These are phyloP conservation scores for Cryptococcus deneoformans DNA, from an alignment of 1,284 basidiomycete species.

Conservation along the genomic window DNA sequence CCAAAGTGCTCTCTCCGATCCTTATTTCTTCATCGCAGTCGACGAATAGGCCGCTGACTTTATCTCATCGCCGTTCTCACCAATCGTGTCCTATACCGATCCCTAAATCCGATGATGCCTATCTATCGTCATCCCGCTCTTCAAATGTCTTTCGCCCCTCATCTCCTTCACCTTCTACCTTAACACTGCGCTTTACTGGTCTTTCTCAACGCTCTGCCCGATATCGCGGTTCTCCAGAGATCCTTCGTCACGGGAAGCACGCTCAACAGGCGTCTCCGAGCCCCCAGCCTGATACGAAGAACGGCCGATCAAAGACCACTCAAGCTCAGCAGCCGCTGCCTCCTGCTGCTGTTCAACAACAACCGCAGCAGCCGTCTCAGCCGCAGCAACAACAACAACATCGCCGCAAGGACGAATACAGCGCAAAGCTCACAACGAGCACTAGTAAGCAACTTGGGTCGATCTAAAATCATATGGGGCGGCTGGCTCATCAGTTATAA, in stretches of 20 bases:
- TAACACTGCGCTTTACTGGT: background rate
- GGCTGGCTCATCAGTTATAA: no score
- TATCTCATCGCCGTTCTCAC: constrained; percentile 1
- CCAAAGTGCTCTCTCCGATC: constrained; percentile 17
- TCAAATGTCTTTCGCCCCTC: background rate
- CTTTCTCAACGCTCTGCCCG: constrained; percentile 8
- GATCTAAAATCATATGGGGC: no score
- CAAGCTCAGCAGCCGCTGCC: constrained; percentile 16
- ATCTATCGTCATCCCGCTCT: background rate
- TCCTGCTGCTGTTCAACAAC: constrained; percentile 17
- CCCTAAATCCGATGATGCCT: constrained; percentile 4
- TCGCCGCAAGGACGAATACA: background rate
- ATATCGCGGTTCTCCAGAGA: constrained; percentile 55
- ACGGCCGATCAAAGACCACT: constrained; percentile 13
- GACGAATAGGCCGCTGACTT: constrained; percentile 10
- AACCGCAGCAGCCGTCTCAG: background rate
- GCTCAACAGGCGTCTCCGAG: constrained; percentile 59
- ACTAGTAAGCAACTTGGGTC: constrained; percentile 4
- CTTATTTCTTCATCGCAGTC: constrained; percentile 4
- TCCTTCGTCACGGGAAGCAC: constrained; percentile 67
- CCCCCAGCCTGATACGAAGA: constrained; percentile 25
- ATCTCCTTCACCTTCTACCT: background rate
- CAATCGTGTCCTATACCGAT: constrained; percentile 5
- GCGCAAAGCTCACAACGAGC: background rate
- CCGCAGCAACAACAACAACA: background rate